Percentiles rank a stretch among this genome's conserved stretches.
These are phyloP conservation scores for Nothophaeocryptopus gaeumannii DNA, from an alignment of 2,329 filamentous ascomycete species.

Conservation along the genomic window DNA sequence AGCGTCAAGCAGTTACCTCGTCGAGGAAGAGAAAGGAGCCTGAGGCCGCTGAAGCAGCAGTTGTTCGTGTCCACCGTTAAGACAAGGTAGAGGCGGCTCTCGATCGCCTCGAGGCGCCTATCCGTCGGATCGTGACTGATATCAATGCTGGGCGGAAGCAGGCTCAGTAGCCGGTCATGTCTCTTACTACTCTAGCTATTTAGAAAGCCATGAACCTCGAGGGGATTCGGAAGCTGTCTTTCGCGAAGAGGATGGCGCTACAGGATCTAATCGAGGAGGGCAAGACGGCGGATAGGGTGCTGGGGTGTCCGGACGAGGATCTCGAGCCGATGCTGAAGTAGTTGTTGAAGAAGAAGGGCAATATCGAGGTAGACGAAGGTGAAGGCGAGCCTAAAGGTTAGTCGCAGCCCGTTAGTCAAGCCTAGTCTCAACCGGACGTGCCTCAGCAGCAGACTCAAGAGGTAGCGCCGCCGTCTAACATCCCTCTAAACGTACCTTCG, in stretches of 20 bases:
- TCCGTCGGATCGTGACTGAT: background rate
- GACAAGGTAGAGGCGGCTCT: too few species aligned
- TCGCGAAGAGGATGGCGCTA: background rate
- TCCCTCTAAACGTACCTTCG: too few species aligned
- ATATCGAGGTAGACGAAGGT: background rate
- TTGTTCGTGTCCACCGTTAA: too few species aligned
- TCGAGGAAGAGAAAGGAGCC: too few species aligned
- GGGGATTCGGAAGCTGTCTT: background rate
- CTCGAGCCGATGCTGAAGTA: background rate
- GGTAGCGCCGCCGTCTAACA: too few species aligned
- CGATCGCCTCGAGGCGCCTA: background rate
- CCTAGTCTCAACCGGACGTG: too few species aligned
- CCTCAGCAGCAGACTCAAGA: too few species aligned
- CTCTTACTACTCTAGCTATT: background rate
- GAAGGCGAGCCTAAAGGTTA: background rate
- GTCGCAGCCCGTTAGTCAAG: too few species aligned
- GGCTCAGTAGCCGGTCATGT: background rate
- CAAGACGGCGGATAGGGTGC: background rate
- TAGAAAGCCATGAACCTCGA: constrained; percentile 1
- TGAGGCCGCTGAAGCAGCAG: too few species aligned
- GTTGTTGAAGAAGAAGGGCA: background rate
- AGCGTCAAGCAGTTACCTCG: background rate
- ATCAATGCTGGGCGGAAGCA: background rate
- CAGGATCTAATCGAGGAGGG: background rate
- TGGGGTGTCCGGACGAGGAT: background rate